Evolutionary conservation across 495 filamentous ascomycete species (phyloP).

Genomic region (Neurospora sp.): DNA sequence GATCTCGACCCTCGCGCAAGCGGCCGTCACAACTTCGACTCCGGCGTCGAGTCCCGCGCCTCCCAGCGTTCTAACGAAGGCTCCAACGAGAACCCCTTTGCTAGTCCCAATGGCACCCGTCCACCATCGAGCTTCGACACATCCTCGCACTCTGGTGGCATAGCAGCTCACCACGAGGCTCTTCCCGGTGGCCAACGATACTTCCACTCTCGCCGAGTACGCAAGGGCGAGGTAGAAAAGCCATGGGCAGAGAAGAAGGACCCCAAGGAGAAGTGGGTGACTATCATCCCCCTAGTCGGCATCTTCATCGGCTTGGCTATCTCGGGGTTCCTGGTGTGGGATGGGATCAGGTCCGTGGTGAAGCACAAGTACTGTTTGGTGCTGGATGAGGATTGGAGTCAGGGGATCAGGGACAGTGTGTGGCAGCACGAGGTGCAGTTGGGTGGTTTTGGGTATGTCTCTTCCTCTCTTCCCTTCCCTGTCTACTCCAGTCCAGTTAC

Average conservation of each 20-base stretch:
- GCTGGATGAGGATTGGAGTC: slow-evolving; percentile 57
- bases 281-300: slow-evolving; percentile 63
- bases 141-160: slow-evolving; percentile 19
- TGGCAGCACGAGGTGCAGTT: slow-evolving; percentile 75
- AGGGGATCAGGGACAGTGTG: slow-evolving; percentile 47
- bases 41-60: background rate
- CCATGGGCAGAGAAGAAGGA: slow-evolving; percentile 61
- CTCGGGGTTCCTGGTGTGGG: slow-evolving; percentile 59
- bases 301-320: slow-evolving; percentile 55
- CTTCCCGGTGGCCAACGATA: slow-evolving; percentile 41
- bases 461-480: background rate
- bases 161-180: background rate
- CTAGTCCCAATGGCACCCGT: slow-evolving; percentile 45
- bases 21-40: background rate
- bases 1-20: background rate
- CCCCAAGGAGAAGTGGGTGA: slow-evolving; percentile 77
- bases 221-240: slow-evolving; percentile 58
- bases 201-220: slow-evolving; percentile 66
- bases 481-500: too few species aligned
- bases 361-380: slow-evolving; percentile 69
- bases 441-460: slow-evolving; percentile 69
- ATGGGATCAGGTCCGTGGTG: slow-evolving; percentile 56
- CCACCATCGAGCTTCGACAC: slow-evolving; percentile 43
- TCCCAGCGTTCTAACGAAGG: background rate
- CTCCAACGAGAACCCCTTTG: slow-evolving; percentile 41